Evolutionary conservation across 805 yeast species (phyloP).

Genomic region (Kregervanrija pseudodelftensis): DNA sequence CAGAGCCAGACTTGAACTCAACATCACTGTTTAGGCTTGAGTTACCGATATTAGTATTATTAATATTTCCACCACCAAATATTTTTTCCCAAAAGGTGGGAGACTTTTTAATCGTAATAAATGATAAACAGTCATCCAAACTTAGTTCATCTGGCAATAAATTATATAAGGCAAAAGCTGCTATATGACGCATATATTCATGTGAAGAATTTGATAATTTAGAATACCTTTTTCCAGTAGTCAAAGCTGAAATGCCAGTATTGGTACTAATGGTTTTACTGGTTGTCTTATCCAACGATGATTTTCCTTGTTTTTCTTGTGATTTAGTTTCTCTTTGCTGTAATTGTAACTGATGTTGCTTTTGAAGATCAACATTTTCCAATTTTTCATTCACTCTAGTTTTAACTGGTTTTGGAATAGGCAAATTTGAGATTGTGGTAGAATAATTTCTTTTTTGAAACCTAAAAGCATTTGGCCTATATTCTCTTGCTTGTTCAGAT

Average conservation of each 20-base stretch:
- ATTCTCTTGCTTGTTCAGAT: slow-evolving; percentile 91
- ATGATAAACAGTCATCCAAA: slow-evolving; percentile 33
- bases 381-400: slow-evolving; percentile 5
- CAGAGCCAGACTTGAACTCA: slow-evolving; percentile 15
- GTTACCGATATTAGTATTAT: slow-evolving; percentile 5
- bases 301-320: not conserved
- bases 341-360: not conserved
- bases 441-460: slow-evolving; percentile 48
- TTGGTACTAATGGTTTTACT: no score
- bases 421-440: slow-evolving; percentile 30
- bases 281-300: not conserved
- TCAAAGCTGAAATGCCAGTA: not conserved
- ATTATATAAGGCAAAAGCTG: slow-evolving; percentile 45
- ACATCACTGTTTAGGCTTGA: not conserved
- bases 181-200: slow-evolving; percentile 49
- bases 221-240: slow-evolving; percentile 38
- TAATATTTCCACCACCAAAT: slow-evolving; percentile 19
- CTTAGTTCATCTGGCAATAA: slow-evolving; percentile 22
- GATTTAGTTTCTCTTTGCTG: slow-evolving; percentile 1
- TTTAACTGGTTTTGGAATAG: slow-evolving; percentile 25
- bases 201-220: slow-evolving; percentile 55
- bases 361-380: not conserved
- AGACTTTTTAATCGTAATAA: slow-evolving; percentile 36
- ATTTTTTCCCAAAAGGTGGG: slow-evolving; percentile 48
- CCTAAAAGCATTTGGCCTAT: slow-evolving; percentile 85